These are phyloP conservation scores for Rhizoclosmatium globosum DNA, from an alignment of 192 early-diverging fungal species.

Conservation along the genomic window DNA sequence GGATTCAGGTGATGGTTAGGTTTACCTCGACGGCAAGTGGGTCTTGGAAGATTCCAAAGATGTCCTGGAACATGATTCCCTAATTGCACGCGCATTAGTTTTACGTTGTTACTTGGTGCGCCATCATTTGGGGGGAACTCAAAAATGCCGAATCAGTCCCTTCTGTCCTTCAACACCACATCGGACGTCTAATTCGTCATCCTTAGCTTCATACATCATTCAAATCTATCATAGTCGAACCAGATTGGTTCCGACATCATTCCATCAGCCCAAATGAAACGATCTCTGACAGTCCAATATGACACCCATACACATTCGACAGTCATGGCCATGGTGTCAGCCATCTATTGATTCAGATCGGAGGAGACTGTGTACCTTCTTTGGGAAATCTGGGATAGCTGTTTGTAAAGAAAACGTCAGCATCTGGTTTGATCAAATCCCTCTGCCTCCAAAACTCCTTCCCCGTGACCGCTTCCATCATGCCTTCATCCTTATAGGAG, in stretches of 20 bases:
- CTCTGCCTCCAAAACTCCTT: not conserved
- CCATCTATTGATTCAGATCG: too few species aligned
- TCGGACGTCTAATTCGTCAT: too few species aligned
- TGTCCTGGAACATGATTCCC: conserved; percentile 96
- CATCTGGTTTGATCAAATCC: not conserved
- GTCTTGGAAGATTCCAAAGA: conserved; percentile 96
- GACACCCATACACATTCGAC: too few species aligned
- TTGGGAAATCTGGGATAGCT: conserved; percentile 82
- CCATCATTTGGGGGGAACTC: not conserved
- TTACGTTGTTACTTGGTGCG: not conserved
- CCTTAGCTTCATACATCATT: too few species aligned
- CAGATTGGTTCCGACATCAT: not conserved
- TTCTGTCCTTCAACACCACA: too few species aligned
- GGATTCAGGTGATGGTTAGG: not conserved
- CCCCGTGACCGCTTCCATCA: not conserved
- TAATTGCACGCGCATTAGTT: conserved; percentile 24
- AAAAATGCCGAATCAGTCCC: not conserved
- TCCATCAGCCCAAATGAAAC: not conserved
- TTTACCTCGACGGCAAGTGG: conserved; percentile 86
- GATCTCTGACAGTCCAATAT: too few species aligned
- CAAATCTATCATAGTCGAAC: not conserved
- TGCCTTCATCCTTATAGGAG: not conserved
- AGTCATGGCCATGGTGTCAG: too few species aligned
- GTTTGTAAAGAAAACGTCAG: not conserved
- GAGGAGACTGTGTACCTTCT: conserved; percentile 57